These are phyloP conservation scores for Aeschynomene evenia DNA, from an alignment of 306 rosid genomes.

Conservation along the genomic window DNA sequence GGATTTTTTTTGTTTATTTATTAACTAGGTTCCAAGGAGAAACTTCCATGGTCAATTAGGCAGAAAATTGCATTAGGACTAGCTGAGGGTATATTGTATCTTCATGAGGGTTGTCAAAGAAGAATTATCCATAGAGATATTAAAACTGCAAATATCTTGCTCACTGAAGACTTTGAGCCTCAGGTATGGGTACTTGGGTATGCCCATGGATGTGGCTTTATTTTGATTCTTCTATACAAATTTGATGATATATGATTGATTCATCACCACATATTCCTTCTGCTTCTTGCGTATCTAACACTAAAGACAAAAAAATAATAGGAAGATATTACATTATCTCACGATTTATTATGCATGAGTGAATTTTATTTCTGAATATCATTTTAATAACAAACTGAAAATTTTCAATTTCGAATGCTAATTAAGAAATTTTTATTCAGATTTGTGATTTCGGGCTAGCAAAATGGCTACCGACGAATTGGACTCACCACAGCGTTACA, in stretches of 20 bases:
- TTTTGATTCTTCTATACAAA: background rate
- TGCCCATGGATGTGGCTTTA: constrained; percentile 15
- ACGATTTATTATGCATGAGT: background rate
- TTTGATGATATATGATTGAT: background rate
- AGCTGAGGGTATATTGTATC: constrained; percentile 71
- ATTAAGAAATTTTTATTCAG: constrained; percentile 37
- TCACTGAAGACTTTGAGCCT: constrained; percentile 65
- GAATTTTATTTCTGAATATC: background rate
- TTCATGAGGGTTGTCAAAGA: constrained; percentile 83
- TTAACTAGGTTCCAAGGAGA: constrained; percentile 58
- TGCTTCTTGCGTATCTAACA: background rate
- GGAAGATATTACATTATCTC: background rate
- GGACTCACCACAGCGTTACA: constrained; percentile 78
- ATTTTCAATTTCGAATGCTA: background rate
- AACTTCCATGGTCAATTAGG: constrained; percentile 62
- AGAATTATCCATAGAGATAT: constrained; percentile 89
- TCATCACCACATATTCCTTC: background rate
- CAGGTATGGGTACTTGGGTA: no score
- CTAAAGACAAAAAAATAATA: constrained; percentile 9
- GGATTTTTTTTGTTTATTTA: no score
- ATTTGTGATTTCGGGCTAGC: constrained; percentile 92
- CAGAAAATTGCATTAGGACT: constrained; percentile 70
- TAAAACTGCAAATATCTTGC: constrained; percentile 86
- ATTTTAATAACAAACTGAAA: background rate
- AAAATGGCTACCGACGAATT: constrained; percentile 87